Percentiles rank a stretch among this genome's conserved stretches.
Evolutionary conservation across 768 basidiomycete genomes (phyloP).

Genomic region (Rhodotorula diobovata): DNA sequence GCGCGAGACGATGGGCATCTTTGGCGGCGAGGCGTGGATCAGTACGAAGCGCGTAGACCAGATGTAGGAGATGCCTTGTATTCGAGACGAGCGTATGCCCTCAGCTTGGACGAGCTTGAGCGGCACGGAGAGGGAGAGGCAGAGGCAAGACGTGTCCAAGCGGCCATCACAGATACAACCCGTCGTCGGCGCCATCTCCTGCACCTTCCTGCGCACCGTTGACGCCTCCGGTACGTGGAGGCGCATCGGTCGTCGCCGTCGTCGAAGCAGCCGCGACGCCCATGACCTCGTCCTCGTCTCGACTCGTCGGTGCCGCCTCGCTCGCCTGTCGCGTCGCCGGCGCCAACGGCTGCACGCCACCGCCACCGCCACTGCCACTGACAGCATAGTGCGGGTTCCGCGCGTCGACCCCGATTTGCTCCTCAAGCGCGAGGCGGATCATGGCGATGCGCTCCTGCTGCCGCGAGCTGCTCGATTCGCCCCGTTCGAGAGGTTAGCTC

Average conservation of each 20-base stretch:
- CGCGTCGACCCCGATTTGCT: conserved; percentile 34
- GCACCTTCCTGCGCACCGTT: not conserved
- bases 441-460: conserved; percentile 31
- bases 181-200: conserved; percentile 5
- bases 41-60: not conserved
- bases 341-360: too few relatives aligned
- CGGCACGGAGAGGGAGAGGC: not conserved
- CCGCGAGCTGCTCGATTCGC: not conserved
- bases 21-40: not conserved
- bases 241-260: not conserved
- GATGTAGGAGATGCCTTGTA: not conserved
- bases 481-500: not conserved
- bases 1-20: not conserved
- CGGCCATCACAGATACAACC: conserved; percentile 33
- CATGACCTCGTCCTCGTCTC: not conserved
- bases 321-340: too few relatives aligned
- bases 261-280: not conserved
- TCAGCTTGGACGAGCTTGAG: not conserved
- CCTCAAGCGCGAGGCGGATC: conserved; percentile 29
- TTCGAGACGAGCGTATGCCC: too few relatives aligned
- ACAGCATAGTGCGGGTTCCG: conserved; percentile 27
- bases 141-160: not conserved
- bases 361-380: not conserved
- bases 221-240: not conserved
- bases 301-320: not conserved